Base-by-base conservation (phyloP, 352 stramenopile genomes). In the Pythium phragmitis region DNA sequence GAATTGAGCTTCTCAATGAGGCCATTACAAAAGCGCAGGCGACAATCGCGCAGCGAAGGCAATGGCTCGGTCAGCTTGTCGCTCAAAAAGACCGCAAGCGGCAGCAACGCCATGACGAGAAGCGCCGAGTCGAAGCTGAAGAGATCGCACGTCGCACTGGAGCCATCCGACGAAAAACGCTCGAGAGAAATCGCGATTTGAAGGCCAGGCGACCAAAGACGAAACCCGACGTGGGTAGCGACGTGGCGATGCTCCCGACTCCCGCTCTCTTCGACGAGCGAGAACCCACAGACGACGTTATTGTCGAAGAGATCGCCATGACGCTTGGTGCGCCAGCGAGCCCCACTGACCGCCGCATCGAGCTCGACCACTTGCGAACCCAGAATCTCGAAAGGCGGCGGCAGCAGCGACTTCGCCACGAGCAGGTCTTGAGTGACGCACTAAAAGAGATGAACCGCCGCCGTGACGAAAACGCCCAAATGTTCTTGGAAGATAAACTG, bases 401-500 rank as follows among this genome's bases (percentile, higher is more conserved):
- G 17, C 36, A 19, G 14, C n/a, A 13, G 2, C 63, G 56, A 46
- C 30, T 61, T 3, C 63, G 77, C 9, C 62, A 71, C 7, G 46
- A 64, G 16, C 58, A 46, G 28, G 45, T 16, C 7, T 41, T 30
- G 2, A 37, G 39, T 23, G 57, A 75, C 23, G 65, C 65, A 23
- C 50, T 71, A 3, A 26, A 33, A 30, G 50, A 68, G 14, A 50
- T 84, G 21, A 67, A 88, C 28, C 64, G 51, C 5, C 65, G 72
- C 16, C 72, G 78, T 21, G 57, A 63, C n/a, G 80, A 87, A 67
- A 79, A 68, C 52, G 67, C 73, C 9, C 53, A 60, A 1, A 88
- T 89, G 80, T 85, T 77, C 49, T 47, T 57, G 19, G 80, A 87
- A 68, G 80, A 87, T 42, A 43, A 39, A 5, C 61, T 68, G 6